Evolutionary conservation across 2,329 filamentous ascomycete genomes (phyloP), one percentile per base, ranked within the genome.

Genomic region (Dactylellina leptospora): DNA sequence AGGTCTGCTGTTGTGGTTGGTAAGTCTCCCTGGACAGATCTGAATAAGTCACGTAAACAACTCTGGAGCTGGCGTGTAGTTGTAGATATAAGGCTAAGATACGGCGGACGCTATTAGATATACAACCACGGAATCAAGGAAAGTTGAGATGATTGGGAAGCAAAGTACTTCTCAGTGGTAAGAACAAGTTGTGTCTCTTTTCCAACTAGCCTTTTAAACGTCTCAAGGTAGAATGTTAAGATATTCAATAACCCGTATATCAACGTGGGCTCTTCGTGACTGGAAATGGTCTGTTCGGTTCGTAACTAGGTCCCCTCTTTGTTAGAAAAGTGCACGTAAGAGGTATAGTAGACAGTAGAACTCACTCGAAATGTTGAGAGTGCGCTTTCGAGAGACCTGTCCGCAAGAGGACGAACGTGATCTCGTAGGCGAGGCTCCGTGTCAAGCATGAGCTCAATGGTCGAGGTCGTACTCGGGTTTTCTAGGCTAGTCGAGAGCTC

Each of bases 211-310:
- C 90, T 93, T 13, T 87, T 82, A 78, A 97, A 97, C 0, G 93
- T 97, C 73, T 87, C 84, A 27, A 87, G 88, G 81, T 99, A 99
- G 80, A 99, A 99, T 40, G 87, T 88, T 42, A 97, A 84, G 1
- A 99, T 83, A 76, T 96, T 97, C 9, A 91, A 88, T 40, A 97
- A 87, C 78, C 92, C 95, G 82, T 96, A 99, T 30, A 92, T 89
- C 51, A 92, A 82, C 18, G 96, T 91, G 0, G 89, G 89, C 69
- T 97, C 93, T 76, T 97, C 93, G 78, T 96, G 93, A 72, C 90
- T 90, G 76, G 96, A 92, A 13, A 97, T 89, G 18, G 96, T 90
- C 77, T 97, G 90, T 79, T 97, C 93, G 56, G 96, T 87, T 28
- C 93, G 59, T 18, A 74, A 73, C 74, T 75, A 18, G 22, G 33